Conservation (phyloP, 768 basidiomycete species). For the Chlorophyllum brunneum region DNA sequence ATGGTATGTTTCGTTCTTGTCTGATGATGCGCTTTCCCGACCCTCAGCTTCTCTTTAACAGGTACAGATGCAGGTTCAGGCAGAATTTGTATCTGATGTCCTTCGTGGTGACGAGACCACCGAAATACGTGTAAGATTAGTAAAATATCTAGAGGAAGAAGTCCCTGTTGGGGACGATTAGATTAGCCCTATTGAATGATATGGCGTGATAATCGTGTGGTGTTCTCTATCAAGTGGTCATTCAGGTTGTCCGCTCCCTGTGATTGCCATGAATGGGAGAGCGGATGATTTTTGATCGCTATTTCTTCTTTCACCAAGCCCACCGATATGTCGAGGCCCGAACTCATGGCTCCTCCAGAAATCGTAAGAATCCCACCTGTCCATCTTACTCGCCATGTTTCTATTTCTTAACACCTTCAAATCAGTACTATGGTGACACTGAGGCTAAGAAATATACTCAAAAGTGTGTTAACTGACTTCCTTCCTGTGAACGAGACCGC, state of each 20-base stretch:
- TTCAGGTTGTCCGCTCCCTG: neutral
- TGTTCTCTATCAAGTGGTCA: too few species aligned
- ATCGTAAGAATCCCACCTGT: constrained; percentile 68
- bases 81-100: constrained; percentile 84
- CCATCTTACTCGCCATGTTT: neutral
- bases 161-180: constrained; percentile 91
- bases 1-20: constrained; percentile 63
- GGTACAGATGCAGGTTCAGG: constrained; percentile 96
- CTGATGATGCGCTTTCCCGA: neutral
- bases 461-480: constrained; percentile 55
- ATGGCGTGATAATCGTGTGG: constrained; percentile 10
- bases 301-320: constrained; percentile 10
- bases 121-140: constrained; percentile 85
- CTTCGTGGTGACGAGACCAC: constrained; percentile 92
- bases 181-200: constrained; percentile 14
- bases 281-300: constrained; percentile 22
- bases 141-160: constrained; percentile 95
- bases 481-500: constrained; percentile 7
- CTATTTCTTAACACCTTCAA: constrained; percentile 8
- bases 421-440: constrained; percentile 91
- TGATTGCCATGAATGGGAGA: neutral
- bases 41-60: constrained; percentile 27
- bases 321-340: constrained; percentile 74
- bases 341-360: constrained; percentile 86
- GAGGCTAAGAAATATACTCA: constrained; percentile 97